Base-by-base conservation (phyloP, 371 early-diverging fungal genomes). In the Saksenaea vasiformis region DNA sequence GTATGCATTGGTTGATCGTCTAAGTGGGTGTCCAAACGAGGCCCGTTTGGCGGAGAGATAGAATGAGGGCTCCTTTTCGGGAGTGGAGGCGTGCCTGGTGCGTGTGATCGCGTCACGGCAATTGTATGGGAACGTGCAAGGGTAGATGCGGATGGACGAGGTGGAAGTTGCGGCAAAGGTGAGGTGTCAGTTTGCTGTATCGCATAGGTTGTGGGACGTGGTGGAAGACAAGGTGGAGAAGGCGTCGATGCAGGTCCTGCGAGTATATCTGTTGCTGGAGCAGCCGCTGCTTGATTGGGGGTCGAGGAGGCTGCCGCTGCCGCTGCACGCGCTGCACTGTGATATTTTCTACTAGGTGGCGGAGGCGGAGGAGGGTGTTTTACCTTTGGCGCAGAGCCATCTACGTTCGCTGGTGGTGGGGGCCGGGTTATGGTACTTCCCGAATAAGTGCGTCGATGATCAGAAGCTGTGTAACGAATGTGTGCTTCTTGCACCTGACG, bases 301-400 rank as follows among this genome's bases (percentile, higher is more conserved):
- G 51, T 44, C 31, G 28, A 10, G 14, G 26, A 1, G 51, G 22
- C 36, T 43, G 27, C 39, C 15, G 55, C 5, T 26, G 69, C 37
- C 13, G 38, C 17, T 5, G 61, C 31, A 27, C 64, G 69, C 15
- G 64, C 67, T 53, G 74, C 37, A 15, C 70, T 67, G 39, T 77
- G 77, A 47, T 77, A 77, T 61, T 77, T 80, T 60, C 68, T 75
- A 41, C 76, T 77, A 0, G 76, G 75, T 13, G 78, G 77, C 8
- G 77, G 78, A 0, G 78, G 76, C 13, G 78, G 76, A 2, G 76
- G 80, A 4, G 70, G 71, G 17, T 53, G 35, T 56, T 44, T 66
- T 60, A 34, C 62, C 53, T 41, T 63, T 8, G 15, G 11, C 57
- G 66, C 56, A 41, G 11, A 5, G 5, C 0, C 5, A 14, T 14